A percentile compares a stretch with the other conserved stretches of the same genome.
Conservation (phyloP, 179 eudicot species). For the Camellia oleifera region DNA sequence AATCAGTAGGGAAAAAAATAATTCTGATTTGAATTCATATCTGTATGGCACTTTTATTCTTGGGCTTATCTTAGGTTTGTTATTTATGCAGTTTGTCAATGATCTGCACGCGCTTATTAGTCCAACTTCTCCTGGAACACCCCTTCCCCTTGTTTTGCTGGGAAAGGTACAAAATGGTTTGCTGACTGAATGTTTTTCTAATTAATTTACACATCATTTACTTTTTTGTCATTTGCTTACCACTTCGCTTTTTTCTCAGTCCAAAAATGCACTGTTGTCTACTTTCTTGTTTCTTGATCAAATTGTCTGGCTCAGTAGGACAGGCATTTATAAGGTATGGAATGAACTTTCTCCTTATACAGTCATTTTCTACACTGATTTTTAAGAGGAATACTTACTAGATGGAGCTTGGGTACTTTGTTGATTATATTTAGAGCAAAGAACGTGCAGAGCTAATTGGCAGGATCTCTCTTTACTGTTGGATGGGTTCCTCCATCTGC, state of each 20-base stretch:
- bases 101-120: slow-evolving; percentile 92
- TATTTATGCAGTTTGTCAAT: slow-evolving; percentile 74
- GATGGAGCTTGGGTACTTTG: slow-evolving; percentile 2
- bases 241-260: slow-evolving; percentile 43
- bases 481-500: slow-evolving; percentile 89
- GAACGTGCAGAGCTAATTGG: slow-evolving; percentile 70
- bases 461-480: slow-evolving; percentile 89
- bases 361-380: slow-evolving; percentile 1
- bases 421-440: slow-evolving; percentile 54
- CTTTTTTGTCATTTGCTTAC: background rate
- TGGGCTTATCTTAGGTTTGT: slow-evolving; percentile 17
- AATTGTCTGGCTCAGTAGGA: slow-evolving; percentile 95
- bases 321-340: slow-evolving; percentile 87
- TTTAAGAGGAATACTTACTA: background rate
- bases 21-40: background rate
- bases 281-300: slow-evolving; percentile 97
- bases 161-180: slow-evolving; percentile 69
- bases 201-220: background rate
- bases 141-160: slow-evolving; percentile 76
- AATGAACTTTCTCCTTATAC: background rate
- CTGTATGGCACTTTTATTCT: background rate
- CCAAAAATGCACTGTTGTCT: slow-evolving; percentile 88
- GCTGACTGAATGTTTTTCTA: background rate
- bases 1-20: background rate
- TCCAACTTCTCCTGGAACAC: slow-evolving; percentile 82